Evolutionary conservation across 1,139 yeast genomes (phyloP), one percentile per base, ranked within the genome.

Genomic region (Nakaseomyces uthaithaninus): DNA sequence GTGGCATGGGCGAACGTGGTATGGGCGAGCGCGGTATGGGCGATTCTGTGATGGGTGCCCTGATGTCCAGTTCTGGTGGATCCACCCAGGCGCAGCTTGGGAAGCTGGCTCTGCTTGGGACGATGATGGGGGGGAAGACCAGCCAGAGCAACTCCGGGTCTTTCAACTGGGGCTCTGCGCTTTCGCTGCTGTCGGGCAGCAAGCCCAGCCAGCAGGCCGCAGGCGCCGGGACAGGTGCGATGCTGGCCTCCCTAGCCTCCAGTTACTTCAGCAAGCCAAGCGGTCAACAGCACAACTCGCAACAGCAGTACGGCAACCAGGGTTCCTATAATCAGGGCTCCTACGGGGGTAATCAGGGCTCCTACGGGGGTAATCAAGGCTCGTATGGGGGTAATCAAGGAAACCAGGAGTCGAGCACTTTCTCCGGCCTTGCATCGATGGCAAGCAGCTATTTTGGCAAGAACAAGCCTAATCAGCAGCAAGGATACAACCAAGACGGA

Each of bases 1-100:
- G 35, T n/a, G 35, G 20, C 12, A 24, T 22, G 20, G 37, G 37
- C 4, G 20, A 16, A 14, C 25, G 26, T 3, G 37, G 37, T 20
- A 45, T 52, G 38, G 48, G 47, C 15, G 50, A 50, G 39, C 46
- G 46, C 15, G 57, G 54, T n/a, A 45, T 54, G 37, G 55, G 54
- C 15, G 48, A 48, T 19, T 40, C 46, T 16, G 42, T 55, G 24
- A 43, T 55, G 48, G 48, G 39, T 33, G 45, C 57, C 1, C 38
- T 55, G 33, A 42, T 44, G 42, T 36, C 50, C 3, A 49, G 30
- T 26, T 50, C 48, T 26, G 49, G 51, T 25, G 59, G 59, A 3
- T 48, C 54, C 15, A 41, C 54, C 6, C 53, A 52, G 34, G 44
- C 57, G 2, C 61, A 56, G 37, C 38, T 56, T 20, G 60, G 61